Evolutionary conservation across 2,329 filamentous ascomycete genomes (phyloP), one percentile per base, ranked within the genome.

Genomic region (Aplosporella prunicola): DNA sequence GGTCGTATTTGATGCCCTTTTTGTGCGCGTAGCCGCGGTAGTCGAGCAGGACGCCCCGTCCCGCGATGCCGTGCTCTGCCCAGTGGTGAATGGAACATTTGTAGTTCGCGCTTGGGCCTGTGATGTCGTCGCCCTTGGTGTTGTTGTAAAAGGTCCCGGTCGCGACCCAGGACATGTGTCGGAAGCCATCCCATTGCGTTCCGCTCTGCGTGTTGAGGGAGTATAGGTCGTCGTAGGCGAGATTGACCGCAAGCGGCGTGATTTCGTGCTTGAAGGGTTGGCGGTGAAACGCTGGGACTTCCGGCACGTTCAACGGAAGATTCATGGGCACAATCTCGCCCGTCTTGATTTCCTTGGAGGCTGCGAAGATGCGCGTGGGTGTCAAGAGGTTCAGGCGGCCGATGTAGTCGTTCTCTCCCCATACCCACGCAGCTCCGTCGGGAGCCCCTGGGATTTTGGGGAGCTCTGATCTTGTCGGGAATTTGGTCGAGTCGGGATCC

Each of bases 351-450:
- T 76, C 71, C 25, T 58, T 59, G 2, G 67, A 56, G 3, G 74
- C 71, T 9, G 65, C 65, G 31, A 69, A 66, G 23, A 77, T 71
- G 10, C 72, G 61, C 4, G 61, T 53, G 1, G 72, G 71, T 0
- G 72, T 77, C 11, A 76, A 58, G 7, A 76, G 64, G 40, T 77
- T 76, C 28, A 76, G 49, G 29, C 72, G 62, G 9, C 68, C 68
- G 35, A 67, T 55, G 62, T 57, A 57, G 46, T 75, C 72, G 49
- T 74, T 60, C 26, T 69, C 60, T 9, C 74, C 73, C 73, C 73
- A 77, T 17, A 75, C 68, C 74, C 74, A 78, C 13, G 72, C 72
- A 13, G 73, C 71, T 18, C 63, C 69, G 13, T 68, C 58, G 0
- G 72, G 74, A 2, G 71, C 71, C 22, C 66, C 67, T 1, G 65